A percentile compares a stretch with the other conserved stretches of the same genome.
Evolutionary conservation across 345 rosid species (phyloP).

Genomic region (Brassica napus): Da-Ae NC_063446.1:26628501-26629000

Average conservation of each 20-base stretch:
- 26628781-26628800: constrained; percentile 53
- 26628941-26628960: constrained; percentile 53
- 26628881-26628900: constrained; percentile 45
- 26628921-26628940: constrained; percentile 9
- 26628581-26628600: constrained; percentile 49
- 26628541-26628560: constrained; percentile 36
- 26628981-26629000: background rate
- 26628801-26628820: constrained; percentile 43
- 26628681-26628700: constrained; percentile 42
- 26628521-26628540: constrained; percentile 53
- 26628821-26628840: constrained; percentile 44
- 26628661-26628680: constrained; percentile 41
- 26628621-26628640: constrained; percentile 34
- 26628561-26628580: constrained; percentile 56
- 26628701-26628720: constrained; percentile 26
- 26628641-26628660: constrained; percentile 38
- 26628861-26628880: constrained; percentile 42
- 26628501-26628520: constrained; percentile 52
- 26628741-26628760: constrained; percentile 31
- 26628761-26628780: constrained; percentile 36
- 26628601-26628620: constrained; percentile 44
- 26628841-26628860: constrained; percentile 54
- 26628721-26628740: constrained; percentile 32
- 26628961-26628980: constrained; percentile 3
- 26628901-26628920: constrained; percentile 27